Base-by-base conservation (phyloP, 768 basidiomycete species). In the Suillus decipiens region DNA sequence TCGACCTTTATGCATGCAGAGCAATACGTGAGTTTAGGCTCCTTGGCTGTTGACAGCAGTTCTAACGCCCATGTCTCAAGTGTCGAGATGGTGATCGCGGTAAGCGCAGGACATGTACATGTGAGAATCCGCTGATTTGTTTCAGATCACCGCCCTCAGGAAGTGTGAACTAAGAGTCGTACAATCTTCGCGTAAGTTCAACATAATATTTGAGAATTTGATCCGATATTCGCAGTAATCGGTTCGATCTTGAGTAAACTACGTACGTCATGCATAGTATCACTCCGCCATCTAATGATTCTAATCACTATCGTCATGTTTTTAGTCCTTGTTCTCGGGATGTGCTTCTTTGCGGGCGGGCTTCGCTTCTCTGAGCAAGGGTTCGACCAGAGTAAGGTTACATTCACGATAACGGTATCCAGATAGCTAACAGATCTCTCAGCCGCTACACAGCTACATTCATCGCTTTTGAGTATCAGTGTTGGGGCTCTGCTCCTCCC, bases 311-410 rank as follows among this genome's bases (percentile, higher is more conserved):
- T 14, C 14, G 63, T 69, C 37, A 75, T 56, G 10, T 59, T 53
- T 12, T 17, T 57, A 90, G 89, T 93, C 39, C 81, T 95, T 57
- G 87, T 95, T 19, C 81, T 94, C 36, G 93, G 93, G 56, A 93
- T 95, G 93, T 93, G 92, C 70, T 94, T 94, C 77, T 93, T 94
- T 67, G 91, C 89, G 24, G 92, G 92, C 61, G 92, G 92, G 22
- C 76, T 87, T 58, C 84, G 84, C 67, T 93, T 86, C 70, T 89
- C 88, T 22, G 89, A 93, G 67, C 92, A 93, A 76, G 91, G 88
- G 1, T 91, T 93, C 69, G 87, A 88, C 55, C 76, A 82, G 45
- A 87, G 91, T 91, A 66, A 70, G 89, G 24, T 79, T 41, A 17
- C 41, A 28, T 17, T 1, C 6, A 62, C 33, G 7, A 24, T 41